Base-by-base conservation (phyloP, 2,329 filamentous ascomycete species). In the Alternaria panax region DNA sequence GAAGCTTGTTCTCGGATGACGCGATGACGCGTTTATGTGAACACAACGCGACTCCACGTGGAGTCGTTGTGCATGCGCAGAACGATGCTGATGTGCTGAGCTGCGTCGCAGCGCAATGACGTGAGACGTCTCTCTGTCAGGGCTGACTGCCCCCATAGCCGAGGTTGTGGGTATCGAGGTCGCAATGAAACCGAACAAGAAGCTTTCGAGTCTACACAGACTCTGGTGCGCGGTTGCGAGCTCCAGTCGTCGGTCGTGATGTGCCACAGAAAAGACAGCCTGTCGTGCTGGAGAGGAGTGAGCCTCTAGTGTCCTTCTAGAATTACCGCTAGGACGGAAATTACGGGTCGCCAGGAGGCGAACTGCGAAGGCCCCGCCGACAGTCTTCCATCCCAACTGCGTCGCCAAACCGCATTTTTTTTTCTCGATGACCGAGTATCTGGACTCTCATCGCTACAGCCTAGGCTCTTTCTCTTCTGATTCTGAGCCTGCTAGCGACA, bases 1-100 rank as follows among this genome's bases (percentile, higher is more conserved):
- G 40, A 59, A 27, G 56, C 45, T 57, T 53, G 22, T 48, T 9
- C 41, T 34, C 16, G 27, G 20, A 27, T 46, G 30, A 40, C 20
- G 25, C 30, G 18, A 43, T 11, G 22, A 38, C 16, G 28, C 30
- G 22, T 42, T 14, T 18, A 20, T 9, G 9, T 48, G 45, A n/a
- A 11, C 30, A 34, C 5, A 41, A 53, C 18, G 12, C 24, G 24
- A 24, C 38, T 16, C n/a, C 5, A n/a, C 5, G 20, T 34, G 1
- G 28, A 24, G 9, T 16, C 16, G 20, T 9, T 0, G 22, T 47
- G 28, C 18, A 18, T 32, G 5, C 9, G 5, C 27, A 8, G 12
- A 41, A 16, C n/a, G 8, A 18, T 45, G 42, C 25, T 43, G 43
- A 50, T n/a, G 45, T n/a, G 45, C 30, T 24, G 20, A 36, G 30